Evolutionary conservation across 495 filamentous ascomycete species (phyloP), one percentile per base, ranked within the genome.

Genomic region (Podospora australis): DNA sequence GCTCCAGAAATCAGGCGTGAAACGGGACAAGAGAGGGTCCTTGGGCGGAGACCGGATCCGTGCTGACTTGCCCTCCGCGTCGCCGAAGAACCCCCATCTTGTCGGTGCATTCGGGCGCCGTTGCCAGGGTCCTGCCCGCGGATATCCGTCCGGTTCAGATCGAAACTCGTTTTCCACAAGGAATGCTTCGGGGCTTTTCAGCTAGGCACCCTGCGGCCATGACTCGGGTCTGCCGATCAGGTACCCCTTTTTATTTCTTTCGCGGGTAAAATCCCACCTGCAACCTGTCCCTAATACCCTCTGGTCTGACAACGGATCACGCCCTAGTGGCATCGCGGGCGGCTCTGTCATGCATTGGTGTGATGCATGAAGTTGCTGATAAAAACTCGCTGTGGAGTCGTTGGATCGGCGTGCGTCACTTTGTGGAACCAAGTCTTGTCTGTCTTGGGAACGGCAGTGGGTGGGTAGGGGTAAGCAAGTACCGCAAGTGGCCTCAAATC

Each of bases 401-500:
- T 44, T 50, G 52, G 46, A 38, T 34, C 40, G 13, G 35, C 17
- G 36, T 48, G 46, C 52, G 52, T 55, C 52, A 55, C 49, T 28
- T 39, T 46, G 42, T 44, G 44, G 47, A 50, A 47, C 50, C 29
- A 23, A n/a, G n/a, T n/a, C n/a, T n/a, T n/a, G n/a, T n/a, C n/a
- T n/a, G n/a, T 21, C 19, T 17, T 36, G 6, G 46, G 16, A 20
- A 21, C 14, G 21, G 8, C 44, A 7, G 6, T 4, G 16, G 11
- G 9, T 35, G 5, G 16, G 38, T 23, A 40, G 6, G 16, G 38
- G 38, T 40, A 16, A 40, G 17, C 38, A 23, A 6, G n/a, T 13
- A 30, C 6, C 13, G 26, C 26, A 36, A 36, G 22, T 43, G 22
- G 40, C 40, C 40, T 26, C 40, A 16, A 11, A 6, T 23, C 21